Conservation (phyloP, 371 early-diverging fungal genomes). For the Apophysomyces trapeziformis region DNA sequence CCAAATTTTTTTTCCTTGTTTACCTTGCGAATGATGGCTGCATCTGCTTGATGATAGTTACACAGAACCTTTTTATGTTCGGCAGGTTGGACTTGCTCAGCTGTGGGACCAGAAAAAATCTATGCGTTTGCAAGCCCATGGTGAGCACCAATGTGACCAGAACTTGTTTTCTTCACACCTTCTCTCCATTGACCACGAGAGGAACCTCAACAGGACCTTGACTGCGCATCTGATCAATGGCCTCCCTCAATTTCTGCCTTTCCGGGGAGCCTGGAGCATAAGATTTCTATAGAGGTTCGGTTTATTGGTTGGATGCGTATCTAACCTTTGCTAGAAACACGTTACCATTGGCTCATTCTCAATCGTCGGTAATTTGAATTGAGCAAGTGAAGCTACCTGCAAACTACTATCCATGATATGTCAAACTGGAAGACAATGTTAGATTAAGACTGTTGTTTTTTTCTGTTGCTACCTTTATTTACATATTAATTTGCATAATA, state of each 20-base stretch:
- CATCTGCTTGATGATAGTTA: conserved; percentile 85
- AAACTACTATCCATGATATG: conserved; percentile 16
- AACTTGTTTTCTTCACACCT: conserved; percentile 43
- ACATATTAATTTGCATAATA: background rate
- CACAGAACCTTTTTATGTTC: conserved; percentile 83
- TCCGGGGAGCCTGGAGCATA: conserved; percentile 87
- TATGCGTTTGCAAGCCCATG: conserved; percentile 15
- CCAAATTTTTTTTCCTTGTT: background rate
- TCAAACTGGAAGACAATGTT: background rate
- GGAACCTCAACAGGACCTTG: conserved; percentile 82
- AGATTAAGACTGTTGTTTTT: too few species aligned
- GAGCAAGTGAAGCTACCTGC: conserved; percentile 64
- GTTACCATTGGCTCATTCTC: conserved; percentile 90
- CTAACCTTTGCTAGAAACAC: background rate
- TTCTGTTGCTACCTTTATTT: background rate
- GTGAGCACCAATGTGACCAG: background rate
- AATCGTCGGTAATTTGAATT: conserved; percentile 82
- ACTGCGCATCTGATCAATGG: conserved; percentile 76
- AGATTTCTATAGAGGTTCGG: conserved; percentile 46
- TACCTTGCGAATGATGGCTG: conserved; percentile 63
- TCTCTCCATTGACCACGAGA: conserved; percentile 84
- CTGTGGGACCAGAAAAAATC: conserved; percentile 68
- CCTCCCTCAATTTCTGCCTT: conserved; percentile 73
- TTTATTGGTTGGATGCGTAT: background rate
- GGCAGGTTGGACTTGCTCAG: conserved; percentile 82